These are phyloP conservation scores for Colletotrichum navitas DNA, from an alignment of 2,329 filamentous ascomycete genomes.

Conservation along the genomic window DNA sequence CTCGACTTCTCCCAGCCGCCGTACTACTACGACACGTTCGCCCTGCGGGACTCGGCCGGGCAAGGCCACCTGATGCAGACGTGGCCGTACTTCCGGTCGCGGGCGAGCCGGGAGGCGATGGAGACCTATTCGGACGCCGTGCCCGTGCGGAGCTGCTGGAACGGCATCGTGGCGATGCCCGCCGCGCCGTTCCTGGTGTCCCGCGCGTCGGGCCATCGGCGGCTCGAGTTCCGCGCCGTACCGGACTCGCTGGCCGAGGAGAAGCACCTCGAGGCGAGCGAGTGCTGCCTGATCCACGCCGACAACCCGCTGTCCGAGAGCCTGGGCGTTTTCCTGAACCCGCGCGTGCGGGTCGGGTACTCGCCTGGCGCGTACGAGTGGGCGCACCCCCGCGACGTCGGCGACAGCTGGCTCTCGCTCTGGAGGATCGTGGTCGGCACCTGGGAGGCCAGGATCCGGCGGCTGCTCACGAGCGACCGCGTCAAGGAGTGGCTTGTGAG, in stretches of 20 bases:
- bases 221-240: slow-evolving; percentile 73
- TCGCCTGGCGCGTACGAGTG: slow-evolving; percentile 64
- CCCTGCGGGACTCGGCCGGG: slow-evolving; percentile 67
- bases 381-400: slow-evolving; percentile 54
- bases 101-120: slow-evolving; percentile 65
- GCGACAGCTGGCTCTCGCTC: slow-evolving; percentile 60
- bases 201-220: slow-evolving; percentile 41
- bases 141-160: slow-evolving; percentile 61
- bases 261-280: slow-evolving; percentile 78
- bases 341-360: slow-evolving; percentile 77
- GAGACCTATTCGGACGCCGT: slow-evolving; percentile 61
- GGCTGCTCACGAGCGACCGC: slow-evolving; percentile 54
- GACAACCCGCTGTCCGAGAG: slow-evolving; percentile 71
- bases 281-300: slow-evolving; percentile 82
- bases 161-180: slow-evolving; percentile 64
- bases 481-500: slow-evolving; percentile 51
- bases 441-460: slow-evolving; percentile 69
- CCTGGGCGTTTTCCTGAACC: slow-evolving; percentile 75
- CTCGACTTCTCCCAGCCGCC: slow-evolving; percentile 69
- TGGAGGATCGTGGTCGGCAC: slow-evolving; percentile 64
- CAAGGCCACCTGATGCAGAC: slow-evolving; percentile 63
- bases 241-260: slow-evolving; percentile 69
- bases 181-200: slow-evolving; percentile 65
- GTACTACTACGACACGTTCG: slow-evolving; percentile 73
- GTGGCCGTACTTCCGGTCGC: slow-evolving; percentile 71